Percentiles rank a stretch among this genome's conserved stretches.
These are phyloP conservation scores for Rhodotorula kratochvilovae DNA, from an alignment of 768 basidiomycete genomes.

Conservation along the genomic window DNA sequence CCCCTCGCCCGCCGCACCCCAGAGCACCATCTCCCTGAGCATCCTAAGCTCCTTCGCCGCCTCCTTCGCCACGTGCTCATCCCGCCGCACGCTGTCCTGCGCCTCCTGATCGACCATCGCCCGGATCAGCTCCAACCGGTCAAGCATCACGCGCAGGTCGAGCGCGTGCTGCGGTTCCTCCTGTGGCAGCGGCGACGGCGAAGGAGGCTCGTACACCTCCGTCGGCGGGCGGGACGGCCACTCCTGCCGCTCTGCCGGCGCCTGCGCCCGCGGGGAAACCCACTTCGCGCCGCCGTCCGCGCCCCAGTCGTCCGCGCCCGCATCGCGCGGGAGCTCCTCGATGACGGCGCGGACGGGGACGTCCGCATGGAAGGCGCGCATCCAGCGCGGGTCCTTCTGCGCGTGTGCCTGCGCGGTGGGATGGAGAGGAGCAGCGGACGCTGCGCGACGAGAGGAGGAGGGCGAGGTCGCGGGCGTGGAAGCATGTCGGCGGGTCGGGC, in stretches of 20 bases:
- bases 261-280: too few species aligned
- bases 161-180: not conserved
- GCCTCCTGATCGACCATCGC: not conserved
- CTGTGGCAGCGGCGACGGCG: not conserved
- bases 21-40: not conserved
- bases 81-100: not conserved
- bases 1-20: not conserved
- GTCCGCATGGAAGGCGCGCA: not conserved
- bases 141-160: not conserved
- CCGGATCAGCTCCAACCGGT: not conserved
- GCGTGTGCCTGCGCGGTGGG: not conserved
- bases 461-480: not conserved
- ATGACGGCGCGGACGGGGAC: not conserved
- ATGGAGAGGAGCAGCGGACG: not conserved
- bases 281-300: too few species aligned
- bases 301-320: not conserved
- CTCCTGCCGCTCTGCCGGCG: too few species aligned
- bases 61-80: not conserved
- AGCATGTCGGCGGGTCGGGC: too few species aligned
- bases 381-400: not conserved
- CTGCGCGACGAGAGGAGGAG: not conserved
- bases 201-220: not conserved
- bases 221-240: not conserved
- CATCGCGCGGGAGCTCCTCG: constrained; percentile 1
- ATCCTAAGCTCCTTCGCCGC: not conserved